These are phyloP conservation scores for Poa pratensis DNA, from an alignment of 176 grass and related monocot genomes.

Conservation along the genomic window DNA sequence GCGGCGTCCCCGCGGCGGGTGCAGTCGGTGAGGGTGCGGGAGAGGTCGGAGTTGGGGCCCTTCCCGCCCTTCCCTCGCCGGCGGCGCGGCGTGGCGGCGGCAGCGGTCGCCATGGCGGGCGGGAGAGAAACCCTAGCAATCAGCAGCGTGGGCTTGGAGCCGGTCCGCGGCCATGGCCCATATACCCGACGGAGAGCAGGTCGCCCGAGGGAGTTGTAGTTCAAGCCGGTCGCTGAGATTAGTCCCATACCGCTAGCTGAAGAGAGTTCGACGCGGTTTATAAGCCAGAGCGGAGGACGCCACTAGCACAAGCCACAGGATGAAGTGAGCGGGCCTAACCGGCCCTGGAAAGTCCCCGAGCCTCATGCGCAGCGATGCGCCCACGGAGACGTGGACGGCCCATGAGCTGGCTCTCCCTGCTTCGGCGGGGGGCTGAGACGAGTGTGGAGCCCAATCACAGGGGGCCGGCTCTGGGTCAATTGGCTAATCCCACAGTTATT, in stretches of 20 bases:
- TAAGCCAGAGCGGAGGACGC: accelerated
- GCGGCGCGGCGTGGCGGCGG: no score
- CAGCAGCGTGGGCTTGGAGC: no score
- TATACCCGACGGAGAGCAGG: no score
- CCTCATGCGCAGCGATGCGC: conserved; percentile 38
- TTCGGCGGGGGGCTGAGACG: conserved; percentile 43
- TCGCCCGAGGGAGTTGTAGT: no score
- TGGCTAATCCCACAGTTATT: conserved; percentile 54
- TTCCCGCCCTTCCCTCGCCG: no score
- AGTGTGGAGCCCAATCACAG: conserved; percentile 45
- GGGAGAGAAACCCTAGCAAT: no score
- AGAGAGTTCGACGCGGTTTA: no score
- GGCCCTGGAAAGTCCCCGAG: conserved; percentile 54
- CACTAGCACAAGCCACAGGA: conserved; percentile 26
- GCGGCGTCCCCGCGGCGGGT: conserved; percentile 50
- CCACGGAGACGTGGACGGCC: conserved; percentile 49
- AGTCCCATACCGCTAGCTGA: no score
- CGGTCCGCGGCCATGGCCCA: no score
- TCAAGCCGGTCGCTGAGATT: no score
- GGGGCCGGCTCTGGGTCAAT: conserved; percentile 33
- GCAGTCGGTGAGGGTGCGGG: conserved; percentile 52
- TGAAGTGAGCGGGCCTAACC: conserved; percentile 49
- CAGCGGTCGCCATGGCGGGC: no score
- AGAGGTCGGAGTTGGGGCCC: background rate
- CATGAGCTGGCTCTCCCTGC: conserved; percentile 31